These are phyloP conservation scores for Gnaphalium uliginosum DNA, from an alignment of 129 eudicot species.

Conservation along the genomic window DNA sequence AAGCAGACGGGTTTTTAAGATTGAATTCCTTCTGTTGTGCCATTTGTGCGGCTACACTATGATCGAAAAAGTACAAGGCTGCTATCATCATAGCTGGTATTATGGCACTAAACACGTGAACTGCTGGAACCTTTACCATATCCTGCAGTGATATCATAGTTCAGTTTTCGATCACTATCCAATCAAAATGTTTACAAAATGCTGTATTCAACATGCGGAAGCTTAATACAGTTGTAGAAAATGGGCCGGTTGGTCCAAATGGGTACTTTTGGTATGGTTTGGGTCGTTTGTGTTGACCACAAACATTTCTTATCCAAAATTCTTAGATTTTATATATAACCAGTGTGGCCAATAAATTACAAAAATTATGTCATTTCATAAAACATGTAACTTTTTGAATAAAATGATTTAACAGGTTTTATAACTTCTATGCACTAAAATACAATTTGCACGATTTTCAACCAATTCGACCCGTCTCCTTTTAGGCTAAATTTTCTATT, in stretches of 20 bases:
- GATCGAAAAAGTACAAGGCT: slow-evolving; percentile 94
- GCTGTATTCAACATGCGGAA: background rate
- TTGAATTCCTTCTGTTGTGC: slow-evolving; percentile 95
- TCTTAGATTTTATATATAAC: background rate
- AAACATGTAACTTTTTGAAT: background rate
- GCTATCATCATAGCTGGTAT: slow-evolving; percentile 95
- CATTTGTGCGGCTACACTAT: slow-evolving; percentile 96
- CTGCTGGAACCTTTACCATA: slow-evolving; percentile 70
- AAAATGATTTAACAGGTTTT: background rate
- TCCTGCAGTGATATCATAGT: slow-evolving; percentile 51
- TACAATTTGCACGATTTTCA: background rate
- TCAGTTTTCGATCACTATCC: slow-evolving; percentile 2
- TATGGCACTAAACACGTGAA: slow-evolving; percentile 68
- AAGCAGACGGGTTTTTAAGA: slow-evolving; percentile 85
- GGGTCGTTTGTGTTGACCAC: background rate
- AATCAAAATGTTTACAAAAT: background rate
- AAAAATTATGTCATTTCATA: too few relatives aligned
- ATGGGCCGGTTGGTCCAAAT: background rate
- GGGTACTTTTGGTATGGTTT: background rate
- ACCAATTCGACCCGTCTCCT: background rate
- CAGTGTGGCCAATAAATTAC: background rate
- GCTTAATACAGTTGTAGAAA: slow-evolving; percentile 4
- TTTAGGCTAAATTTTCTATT: too few relatives aligned
- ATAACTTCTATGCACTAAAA: background rate
- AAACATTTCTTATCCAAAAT: background rate